These are phyloP conservation scores for Viridothelium virens DNA, from an alignment of 495 filamentous ascomycete species.

Conservation along the genomic window DNA sequence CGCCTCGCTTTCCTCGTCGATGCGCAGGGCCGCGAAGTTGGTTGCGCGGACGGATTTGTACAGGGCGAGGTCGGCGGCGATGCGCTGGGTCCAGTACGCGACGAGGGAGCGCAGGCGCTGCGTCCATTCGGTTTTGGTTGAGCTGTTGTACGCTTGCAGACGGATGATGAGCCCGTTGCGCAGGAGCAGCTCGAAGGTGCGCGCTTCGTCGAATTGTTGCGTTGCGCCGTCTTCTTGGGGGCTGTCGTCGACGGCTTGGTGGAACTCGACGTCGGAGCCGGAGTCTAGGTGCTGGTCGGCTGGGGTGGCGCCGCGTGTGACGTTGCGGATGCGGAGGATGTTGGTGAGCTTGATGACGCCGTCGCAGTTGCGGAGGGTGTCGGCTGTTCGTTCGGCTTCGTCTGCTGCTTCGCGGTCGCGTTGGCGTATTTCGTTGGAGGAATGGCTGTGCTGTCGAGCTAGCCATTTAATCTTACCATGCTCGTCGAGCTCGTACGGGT, in stretches of 20 bases:
- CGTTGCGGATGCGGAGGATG: conserved; percentile 49
- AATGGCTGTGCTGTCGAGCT: conserved; percentile 23
- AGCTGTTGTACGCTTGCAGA: conserved; percentile 55
- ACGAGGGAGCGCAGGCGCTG: conserved; percentile 50
- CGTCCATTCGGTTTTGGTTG: conserved; percentile 59
- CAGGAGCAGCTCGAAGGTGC: conserved; percentile 56
- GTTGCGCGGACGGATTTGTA: conserved; percentile 48
- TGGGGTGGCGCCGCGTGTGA: conserved; percentile 44
- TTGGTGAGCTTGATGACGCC: conserved; percentile 60
- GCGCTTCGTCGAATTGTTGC: conserved; percentile 47
- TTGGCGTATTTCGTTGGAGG: conserved; percentile 43
- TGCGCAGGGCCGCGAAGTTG: conserved; percentile 57
- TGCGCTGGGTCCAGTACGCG: conserved; percentile 59
- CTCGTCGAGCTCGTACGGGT: conserved; percentile 51
- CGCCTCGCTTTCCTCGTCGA: conserved; percentile 66
- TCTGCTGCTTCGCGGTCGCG: conserved; percentile 49
- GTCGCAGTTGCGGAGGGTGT: conserved; percentile 53
- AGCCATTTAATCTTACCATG: conserved; percentile 55
- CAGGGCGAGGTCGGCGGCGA: conserved; percentile 48
- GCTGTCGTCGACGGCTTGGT: conserved; percentile 41
- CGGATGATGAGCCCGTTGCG: conserved; percentile 57
- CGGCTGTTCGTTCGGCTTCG: conserved; percentile 52
- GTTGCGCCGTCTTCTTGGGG: conserved; percentile 47
- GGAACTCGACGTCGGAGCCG: conserved; percentile 37
- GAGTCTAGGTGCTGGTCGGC: conserved; percentile 45